Evolutionary conservation across 345 rosid genomes (phyloP).

Genomic region (Euclidium syriacum): DNA sequence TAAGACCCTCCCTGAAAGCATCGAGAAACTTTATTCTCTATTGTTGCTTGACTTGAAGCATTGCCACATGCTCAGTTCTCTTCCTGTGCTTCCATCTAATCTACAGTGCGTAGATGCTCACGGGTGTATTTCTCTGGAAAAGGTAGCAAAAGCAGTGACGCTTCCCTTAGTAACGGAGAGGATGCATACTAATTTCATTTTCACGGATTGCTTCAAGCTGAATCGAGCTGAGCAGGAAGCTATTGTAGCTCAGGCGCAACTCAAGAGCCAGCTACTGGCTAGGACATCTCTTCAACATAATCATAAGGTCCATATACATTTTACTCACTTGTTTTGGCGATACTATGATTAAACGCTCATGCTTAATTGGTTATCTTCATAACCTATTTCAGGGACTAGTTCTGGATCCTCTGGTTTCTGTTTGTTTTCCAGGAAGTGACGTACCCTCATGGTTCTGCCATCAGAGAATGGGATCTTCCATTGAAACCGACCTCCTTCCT

Average conservation of each 20-base stretch:
- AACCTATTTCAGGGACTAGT: constrained; percentile 16
- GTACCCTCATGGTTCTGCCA: constrained; percentile 21
- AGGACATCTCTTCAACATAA: constrained; percentile 13
- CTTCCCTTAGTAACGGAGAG: constrained; percentile 18
- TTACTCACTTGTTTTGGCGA: not conserved
- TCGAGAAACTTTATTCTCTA: constrained; percentile 11
- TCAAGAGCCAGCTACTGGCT: constrained; percentile 24
- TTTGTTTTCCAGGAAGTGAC: constrained; percentile 26
- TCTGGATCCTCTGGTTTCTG: constrained; percentile 16
- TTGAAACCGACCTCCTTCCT: constrained; percentile 9
- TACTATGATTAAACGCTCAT: not conserved
- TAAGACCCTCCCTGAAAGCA: constrained; percentile 25
- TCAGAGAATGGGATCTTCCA: constrained; percentile 18
- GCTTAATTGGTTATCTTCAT: not conserved
- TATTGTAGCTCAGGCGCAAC: constrained; percentile 22
- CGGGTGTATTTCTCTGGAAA: constrained; percentile 25
- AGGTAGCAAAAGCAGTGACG: not conserved
- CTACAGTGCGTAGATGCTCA: constrained; percentile 25
- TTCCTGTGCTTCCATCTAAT: constrained; percentile 24
- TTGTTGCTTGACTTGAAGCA: constrained; percentile 27
- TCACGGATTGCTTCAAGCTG: constrained; percentile 21
- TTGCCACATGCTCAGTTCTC: constrained; percentile 11
- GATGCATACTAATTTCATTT: constrained; percentile 17
- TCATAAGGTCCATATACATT: not conserved
- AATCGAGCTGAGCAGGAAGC: constrained; percentile 12